Conservation (phyloP, 192 early-diverging fungal genomes). For the Coemansia sp. region DNA sequence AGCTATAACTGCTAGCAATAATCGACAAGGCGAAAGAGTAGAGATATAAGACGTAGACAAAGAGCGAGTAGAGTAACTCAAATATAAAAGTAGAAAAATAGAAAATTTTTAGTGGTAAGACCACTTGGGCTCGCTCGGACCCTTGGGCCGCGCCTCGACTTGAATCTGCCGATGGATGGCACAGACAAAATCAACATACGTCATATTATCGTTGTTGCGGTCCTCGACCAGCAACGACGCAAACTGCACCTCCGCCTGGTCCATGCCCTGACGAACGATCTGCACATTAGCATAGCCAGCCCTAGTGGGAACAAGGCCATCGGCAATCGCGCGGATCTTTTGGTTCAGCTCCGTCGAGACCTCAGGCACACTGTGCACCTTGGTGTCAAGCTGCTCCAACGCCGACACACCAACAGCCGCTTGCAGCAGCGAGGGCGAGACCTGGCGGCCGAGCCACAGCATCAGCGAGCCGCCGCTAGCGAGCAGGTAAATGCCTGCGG, state of each 20-base stretch:
- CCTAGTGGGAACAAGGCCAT: constrained; percentile 65
- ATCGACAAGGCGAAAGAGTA: neutral
- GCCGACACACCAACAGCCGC: constrained; percentile 79
- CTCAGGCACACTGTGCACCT: constrained; percentile 60
- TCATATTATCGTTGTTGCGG: constrained; percentile 81
- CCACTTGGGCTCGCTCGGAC: constrained; percentile 41
- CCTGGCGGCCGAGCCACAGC: constrained; percentile 86
- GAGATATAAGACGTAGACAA: neutral
- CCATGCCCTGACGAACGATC: constrained; percentile 83
- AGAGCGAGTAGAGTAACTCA: neutral
- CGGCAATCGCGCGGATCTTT: constrained; percentile 66
- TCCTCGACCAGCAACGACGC: constrained; percentile 81
- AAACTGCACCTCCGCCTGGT: constrained; percentile 80
- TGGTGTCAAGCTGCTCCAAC: constrained; percentile 69
- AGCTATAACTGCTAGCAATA: neutral
- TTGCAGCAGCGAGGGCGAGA: constrained; percentile 62
- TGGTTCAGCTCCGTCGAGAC: constrained; percentile 63
- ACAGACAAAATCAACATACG: constrained; percentile 92
- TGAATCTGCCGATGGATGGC: constrained; percentile 86
- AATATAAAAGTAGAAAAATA: neutral
- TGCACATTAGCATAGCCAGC: constrained; percentile 66
- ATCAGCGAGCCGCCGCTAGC: constrained; percentile 78
- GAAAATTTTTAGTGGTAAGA: constrained; percentile 28
- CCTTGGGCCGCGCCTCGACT: constrained; percentile 63
- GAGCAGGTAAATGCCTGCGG: constrained; percentile 77